Evolutionary conservation across 2,329 filamentous ascomycete genomes (phyloP).

Genomic region (Cladosporium sphaerospermum): DNA sequence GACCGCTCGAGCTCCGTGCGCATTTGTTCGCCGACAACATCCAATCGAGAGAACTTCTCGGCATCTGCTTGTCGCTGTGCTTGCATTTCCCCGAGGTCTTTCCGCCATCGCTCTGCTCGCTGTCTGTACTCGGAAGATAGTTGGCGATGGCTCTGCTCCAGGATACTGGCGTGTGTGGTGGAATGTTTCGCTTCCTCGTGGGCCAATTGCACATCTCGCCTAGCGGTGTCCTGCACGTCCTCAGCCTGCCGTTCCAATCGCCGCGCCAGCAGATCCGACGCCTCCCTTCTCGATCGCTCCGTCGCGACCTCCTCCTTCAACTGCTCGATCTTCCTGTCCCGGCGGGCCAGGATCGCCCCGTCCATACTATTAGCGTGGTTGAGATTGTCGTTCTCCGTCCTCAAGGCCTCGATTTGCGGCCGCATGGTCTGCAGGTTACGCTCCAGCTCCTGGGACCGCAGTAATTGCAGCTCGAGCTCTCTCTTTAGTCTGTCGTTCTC

Average conservation of each 20-base stretch:
- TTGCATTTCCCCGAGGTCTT: conserved; percentile 50
- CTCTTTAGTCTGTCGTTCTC: conserved; percentile 74
- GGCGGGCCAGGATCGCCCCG: conserved; percentile 62
- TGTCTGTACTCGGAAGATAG: conserved; percentile 59
- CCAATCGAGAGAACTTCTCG: conserved; percentile 56
- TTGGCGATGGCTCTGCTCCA: conserved; percentile 66
- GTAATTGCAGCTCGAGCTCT: conserved; percentile 46
- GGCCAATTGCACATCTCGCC: conserved; percentile 56
- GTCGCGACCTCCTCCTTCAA: conserved; percentile 57
- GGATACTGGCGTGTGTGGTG: conserved; percentile 56
- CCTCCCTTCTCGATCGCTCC: conserved; percentile 56
- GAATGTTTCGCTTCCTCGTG: conserved; percentile 45
- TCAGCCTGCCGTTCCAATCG: conserved; percentile 60
- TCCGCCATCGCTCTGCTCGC: conserved; percentile 33
- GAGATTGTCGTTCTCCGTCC: conserved; percentile 62
- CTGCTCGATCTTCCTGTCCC: conserved; percentile 68
- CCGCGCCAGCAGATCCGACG: conserved; percentile 55
- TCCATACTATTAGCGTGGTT: conserved; percentile 66
- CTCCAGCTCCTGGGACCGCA: conserved; percentile 61
- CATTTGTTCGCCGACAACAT: conserved; percentile 67
- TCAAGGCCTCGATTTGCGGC: conserved; percentile 63
- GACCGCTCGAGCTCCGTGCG: conserved; percentile 60
- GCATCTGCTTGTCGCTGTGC: conserved; percentile 55
- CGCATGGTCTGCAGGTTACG: conserved; percentile 61
- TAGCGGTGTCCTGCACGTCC: conserved; percentile 53